Conservation (phyloP, 2,329 filamentous ascomycete species). For the Neonectria hederae region DNA sequence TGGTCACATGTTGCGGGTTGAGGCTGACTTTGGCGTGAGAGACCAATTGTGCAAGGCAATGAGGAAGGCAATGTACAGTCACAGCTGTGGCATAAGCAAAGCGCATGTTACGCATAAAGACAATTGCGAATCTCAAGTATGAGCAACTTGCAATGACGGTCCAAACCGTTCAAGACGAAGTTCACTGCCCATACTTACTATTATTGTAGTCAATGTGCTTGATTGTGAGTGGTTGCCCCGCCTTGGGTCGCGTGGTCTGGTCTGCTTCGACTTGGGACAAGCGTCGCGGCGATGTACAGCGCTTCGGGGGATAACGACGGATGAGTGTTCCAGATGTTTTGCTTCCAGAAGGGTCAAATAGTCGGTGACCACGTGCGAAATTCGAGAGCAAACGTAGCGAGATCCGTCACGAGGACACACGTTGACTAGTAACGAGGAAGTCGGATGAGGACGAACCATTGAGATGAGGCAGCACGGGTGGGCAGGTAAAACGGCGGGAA, state of each 20-base stretch:
- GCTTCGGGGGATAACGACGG: not conserved
- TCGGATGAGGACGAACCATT: not conserved
- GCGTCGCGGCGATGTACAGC: not conserved
- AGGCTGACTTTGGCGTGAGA: not conserved
- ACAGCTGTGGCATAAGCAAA: not conserved
- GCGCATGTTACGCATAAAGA: not conserved
- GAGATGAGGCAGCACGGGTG: not conserved
- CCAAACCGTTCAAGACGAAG: not conserved
- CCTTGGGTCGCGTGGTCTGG: conserved; percentile 8
- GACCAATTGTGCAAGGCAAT: not conserved
- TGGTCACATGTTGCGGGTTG: not conserved
- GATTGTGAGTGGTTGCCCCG: conserved; percentile 3
- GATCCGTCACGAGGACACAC: not conserved
- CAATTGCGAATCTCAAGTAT: not conserved
- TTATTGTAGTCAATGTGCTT: not conserved
- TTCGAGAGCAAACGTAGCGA: too few relatives aligned
- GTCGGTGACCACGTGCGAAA: not conserved
- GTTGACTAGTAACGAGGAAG: not conserved
- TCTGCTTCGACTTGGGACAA: not conserved
- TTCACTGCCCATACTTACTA: not conserved
- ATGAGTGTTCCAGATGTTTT: not conserved
- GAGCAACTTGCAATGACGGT: not conserved
- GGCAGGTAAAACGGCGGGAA: not conserved
- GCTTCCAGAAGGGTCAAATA: not conserved
- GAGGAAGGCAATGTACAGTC: not conserved